Base-by-base conservation (phyloP, 148 eudicot species). In the Agrostemma githago region DNA sequence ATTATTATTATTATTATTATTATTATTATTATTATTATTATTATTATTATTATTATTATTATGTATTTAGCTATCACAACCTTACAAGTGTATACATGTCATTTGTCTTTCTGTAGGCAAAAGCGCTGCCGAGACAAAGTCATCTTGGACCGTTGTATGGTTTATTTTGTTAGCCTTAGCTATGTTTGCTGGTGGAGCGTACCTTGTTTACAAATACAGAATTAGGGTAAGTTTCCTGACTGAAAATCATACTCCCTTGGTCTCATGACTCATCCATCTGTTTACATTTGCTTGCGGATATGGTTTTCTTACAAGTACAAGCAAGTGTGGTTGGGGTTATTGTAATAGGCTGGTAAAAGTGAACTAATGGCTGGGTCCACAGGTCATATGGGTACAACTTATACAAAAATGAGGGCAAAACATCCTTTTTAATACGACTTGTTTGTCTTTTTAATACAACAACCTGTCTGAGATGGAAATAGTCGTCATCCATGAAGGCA, bases 141-240 rank as follows among this genome's bases (percentile, higher is more conserved):
- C 97, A 70, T 83, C 90, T 14, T 85, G 96, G 97, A 70, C 92
- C 19, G 92, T 87, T 74, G 81, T 88, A 77, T 95, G 96, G 96
- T 79, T 87, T 73, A 85, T 89, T 78, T 66, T 89, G 80, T 72
- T 94, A 66, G 96, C 89, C 63, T 76, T 94, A 82, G 90, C 80
- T 39, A 74, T 94, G 83, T 90, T 90, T 82, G 86, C 85, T 78
- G 92, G 84, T 79, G 98, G 92, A 38, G 93, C 79, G 9, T 95
- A 89, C 78, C 85, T 89, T 46, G 82, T 95, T 53, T 95, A 90
- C 90, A 95, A 90, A 76, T 84, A 92, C 76, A 87, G 98, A 80
- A 82, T 91, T 75, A 85, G 98, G 97, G 98, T 89, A 88, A 83
- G 91, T 73, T 69, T 73, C 54, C 20, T 69, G 63, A 51, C 66